phyloP scores from a whole-genome alignment of 2,329 filamentous ascomycete species.

The Biscogniauxia sp. region DNA sequence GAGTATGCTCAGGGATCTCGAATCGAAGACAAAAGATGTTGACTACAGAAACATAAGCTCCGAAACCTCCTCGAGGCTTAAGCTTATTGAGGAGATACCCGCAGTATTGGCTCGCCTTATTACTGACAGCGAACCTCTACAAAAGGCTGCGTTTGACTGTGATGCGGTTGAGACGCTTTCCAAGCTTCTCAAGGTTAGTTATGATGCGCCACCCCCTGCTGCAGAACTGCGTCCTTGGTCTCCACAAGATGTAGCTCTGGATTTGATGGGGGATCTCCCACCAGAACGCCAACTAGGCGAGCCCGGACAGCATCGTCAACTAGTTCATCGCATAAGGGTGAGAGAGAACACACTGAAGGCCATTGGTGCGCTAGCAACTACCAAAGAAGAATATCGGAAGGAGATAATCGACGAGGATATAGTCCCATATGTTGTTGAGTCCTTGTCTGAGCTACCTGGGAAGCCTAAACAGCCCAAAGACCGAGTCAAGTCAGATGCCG shows the following conservation, averaged over 20 bases:
- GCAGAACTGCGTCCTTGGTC: slow-evolving; percentile 37
- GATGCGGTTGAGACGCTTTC: slow-evolving; percentile 46
- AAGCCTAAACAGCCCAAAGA: slow-evolving; percentile 48
- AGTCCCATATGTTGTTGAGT: slow-evolving; percentile 79
- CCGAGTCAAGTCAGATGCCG: slow-evolving; percentile 18
- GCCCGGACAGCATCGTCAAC: slow-evolving; percentile 57
- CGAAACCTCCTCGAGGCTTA: slow-evolving; percentile 41
- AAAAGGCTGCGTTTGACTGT: slow-evolving; percentile 76
- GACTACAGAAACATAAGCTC: slow-evolving; percentile 19
- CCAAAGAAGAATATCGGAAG: slow-evolving; percentile 82
- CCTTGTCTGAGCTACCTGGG: slow-evolving; percentile 58
- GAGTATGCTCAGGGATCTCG: slow-evolving; percentile 58
- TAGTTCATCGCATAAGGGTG: slow-evolving; percentile 69
- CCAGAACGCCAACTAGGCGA: slow-evolving; percentile 54
- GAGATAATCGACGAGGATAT: slow-evolving; percentile 78
- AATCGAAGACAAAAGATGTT: slow-evolving; percentile 38
- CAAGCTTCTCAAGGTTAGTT: slow-evolving; percentile 50
- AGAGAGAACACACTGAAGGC: slow-evolving; percentile 76
- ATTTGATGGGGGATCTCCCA: slow-evolving; percentile 33
- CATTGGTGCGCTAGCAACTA: slow-evolving; percentile 75
- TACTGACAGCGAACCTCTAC: slow-evolving; percentile 73
- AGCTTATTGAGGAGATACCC: slow-evolving; percentile 68
- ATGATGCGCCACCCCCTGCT: slow-evolving; percentile 41
- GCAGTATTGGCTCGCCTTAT: slow-evolving; percentile 75
- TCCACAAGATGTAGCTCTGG: slow-evolving; percentile 26